phyloP scores from a whole-genome alignment of 2,329 filamentous ascomycete species.

The Ascochyta lentis region DNA sequence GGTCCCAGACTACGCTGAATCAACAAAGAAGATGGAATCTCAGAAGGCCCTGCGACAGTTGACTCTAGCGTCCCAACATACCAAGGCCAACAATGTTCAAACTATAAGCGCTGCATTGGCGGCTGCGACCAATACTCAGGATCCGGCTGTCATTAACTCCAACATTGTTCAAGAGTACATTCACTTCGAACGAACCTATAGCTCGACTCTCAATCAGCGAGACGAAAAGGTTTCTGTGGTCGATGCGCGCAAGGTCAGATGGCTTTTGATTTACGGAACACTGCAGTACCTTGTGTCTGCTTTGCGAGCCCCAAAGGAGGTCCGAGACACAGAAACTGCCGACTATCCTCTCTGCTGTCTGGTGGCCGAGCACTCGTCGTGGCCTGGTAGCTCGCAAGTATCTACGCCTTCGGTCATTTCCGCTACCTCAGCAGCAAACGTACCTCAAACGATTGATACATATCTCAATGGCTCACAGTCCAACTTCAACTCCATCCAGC shows the following conservation, averaged over 20 bases:
- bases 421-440: constrained; percentile 12
- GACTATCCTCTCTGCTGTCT: constrained; percentile 66
- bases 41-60: constrained; percentile 47
- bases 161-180: constrained; percentile 72
- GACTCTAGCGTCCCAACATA: constrained; percentile 44
- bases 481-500: constrained; percentile 44
- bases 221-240: constrained; percentile 66
- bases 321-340: constrained; percentile 62
- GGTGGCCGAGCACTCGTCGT: constrained; percentile 50
- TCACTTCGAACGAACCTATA: constrained; percentile 70
- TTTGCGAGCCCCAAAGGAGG: constrained; percentile 66
- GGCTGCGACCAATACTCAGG: constrained; percentile 56
- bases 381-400: constrained; percentile 34
- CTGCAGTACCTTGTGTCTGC: constrained; percentile 75
- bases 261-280: constrained; percentile 76
- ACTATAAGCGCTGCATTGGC: constrained; percentile 61
- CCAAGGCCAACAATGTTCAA: constrained; percentile 57
- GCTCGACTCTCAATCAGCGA: constrained; percentile 56
- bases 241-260: constrained; percentile 78
- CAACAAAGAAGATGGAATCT: constrained; percentile 33
- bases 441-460: constrained; percentile 26
- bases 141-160: constrained; percentile 48
- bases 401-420: constrained; percentile 17
- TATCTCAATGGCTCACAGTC: constrained; percentile 19
- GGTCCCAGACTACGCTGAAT: constrained; percentile 59